phyloP scores from a whole-genome alignment of 2,329 filamentous ascomycete species.

The Colletotrichum chrysophilum region DNA sequence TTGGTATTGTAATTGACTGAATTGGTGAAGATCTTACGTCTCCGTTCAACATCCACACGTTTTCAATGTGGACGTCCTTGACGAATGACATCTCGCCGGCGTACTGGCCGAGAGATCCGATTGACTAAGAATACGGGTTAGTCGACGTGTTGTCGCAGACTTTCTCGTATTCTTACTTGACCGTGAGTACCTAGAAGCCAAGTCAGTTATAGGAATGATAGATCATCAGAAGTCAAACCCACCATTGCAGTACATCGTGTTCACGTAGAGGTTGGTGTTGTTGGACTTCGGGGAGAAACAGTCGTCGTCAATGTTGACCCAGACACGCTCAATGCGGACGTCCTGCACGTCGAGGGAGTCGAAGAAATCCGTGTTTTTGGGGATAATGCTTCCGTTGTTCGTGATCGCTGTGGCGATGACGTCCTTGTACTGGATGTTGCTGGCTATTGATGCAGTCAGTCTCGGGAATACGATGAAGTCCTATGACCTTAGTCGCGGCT shows the following conservation, averaged over 20 bases:
- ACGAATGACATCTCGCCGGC: conserved; percentile 58
- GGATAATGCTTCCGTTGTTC: conserved; percentile 45
- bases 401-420: conserved; percentile 60
- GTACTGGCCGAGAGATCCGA: conserved; percentile 65
- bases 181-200: conserved; percentile 24
- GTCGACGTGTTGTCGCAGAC: conserved; percentile 43
- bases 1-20: too few relatives aligned
- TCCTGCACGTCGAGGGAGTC: conserved; percentile 64
- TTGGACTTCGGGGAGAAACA: conserved; percentile 68
- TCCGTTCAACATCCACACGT: conserved; percentile 58
- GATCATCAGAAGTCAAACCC: conserved; percentile 27
- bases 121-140: conserved; percentile 38
- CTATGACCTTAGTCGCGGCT: not conserved
- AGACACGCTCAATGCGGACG: conserved; percentile 53
- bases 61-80: conserved; percentile 62
- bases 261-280: conserved; percentile 60
- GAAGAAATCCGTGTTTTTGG: conserved; percentile 69
- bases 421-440: conserved; percentile 59
- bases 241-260: conserved; percentile 66
- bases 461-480: too few relatives aligned
- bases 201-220: not conserved
- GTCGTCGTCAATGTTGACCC: conserved; percentile 62
- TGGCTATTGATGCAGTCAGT: conserved; percentile 21
- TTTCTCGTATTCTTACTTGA: not conserved
- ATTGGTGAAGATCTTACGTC: conserved; percentile 24